Conservation (phyloP, 352 stramenopile genomes). For the Pythium utonaiense region DNA sequence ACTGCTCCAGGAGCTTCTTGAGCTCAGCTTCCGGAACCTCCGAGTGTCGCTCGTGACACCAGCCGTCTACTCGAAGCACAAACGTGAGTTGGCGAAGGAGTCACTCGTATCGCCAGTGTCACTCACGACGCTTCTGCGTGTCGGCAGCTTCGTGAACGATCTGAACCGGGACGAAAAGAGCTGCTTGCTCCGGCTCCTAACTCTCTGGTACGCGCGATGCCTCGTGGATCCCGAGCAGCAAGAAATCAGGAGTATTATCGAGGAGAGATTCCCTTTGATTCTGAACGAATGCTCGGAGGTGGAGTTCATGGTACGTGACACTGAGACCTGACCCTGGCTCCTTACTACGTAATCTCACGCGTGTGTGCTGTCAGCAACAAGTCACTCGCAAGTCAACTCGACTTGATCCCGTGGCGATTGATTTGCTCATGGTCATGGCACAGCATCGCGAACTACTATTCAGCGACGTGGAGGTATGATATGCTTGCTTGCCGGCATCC, state of each 20-base stretch:
- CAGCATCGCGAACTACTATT: constrained; percentile 70
- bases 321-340: no score
- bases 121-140: constrained; percentile 38
- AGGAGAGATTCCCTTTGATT: constrained; percentile 51
- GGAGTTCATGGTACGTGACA: constrained; percentile 49
- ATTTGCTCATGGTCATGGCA: constrained; percentile 52
- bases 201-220: constrained; percentile 50
- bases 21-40: constrained; percentile 70
- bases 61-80: constrained; percentile 45
- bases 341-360: no score
- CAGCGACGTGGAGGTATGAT: constrained; percentile 57
- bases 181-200: constrained; percentile 52
- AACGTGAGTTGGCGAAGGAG: constrained; percentile 28
- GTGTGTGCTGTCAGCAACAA: constrained; percentile 18
- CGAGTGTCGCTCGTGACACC: constrained; percentile 44
- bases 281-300: constrained; percentile 60
- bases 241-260: constrained; percentile 40
- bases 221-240: constrained; percentile 29
- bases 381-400: constrained; percentile 35
- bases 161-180: constrained; percentile 45
- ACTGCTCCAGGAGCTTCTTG: constrained; percentile 55
- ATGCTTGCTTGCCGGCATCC: no score
- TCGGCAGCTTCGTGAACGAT: constrained; percentile 42
- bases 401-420: constrained; percentile 40
- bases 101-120: constrained; percentile 38